Evolutionary conservation across 306 rosid genomes (phyloP).

Genomic region (Cucurbita ficifolia): DNA sequence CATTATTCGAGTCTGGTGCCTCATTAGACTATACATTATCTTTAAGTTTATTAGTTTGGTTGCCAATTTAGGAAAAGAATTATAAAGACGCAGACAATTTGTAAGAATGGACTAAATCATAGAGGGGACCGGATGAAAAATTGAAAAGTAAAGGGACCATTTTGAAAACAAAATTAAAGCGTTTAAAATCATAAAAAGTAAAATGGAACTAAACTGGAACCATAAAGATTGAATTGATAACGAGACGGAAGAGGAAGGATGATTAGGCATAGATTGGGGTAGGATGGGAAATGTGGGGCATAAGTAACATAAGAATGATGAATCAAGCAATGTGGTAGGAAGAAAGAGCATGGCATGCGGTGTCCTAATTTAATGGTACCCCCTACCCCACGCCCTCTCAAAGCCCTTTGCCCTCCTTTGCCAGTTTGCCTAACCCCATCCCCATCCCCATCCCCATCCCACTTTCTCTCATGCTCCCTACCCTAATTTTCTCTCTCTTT

Average conservation of each 20-base stretch:
- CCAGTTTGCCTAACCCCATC: background rate
- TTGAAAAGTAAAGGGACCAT: too few species aligned
- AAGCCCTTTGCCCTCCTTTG: background rate
- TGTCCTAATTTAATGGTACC: background rate
- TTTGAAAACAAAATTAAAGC: too few species aligned
- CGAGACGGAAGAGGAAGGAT: background rate
- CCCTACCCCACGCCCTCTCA: background rate
- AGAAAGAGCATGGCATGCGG: background rate
- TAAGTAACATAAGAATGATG: constrained; percentile 4
- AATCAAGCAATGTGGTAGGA: background rate
- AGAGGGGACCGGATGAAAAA: background rate
- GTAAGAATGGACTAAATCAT: background rate
- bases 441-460: background rate
- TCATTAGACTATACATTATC: too few species aligned
- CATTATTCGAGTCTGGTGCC: too few species aligned
- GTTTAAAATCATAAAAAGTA: too few species aligned
- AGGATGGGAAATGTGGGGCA: background rate
- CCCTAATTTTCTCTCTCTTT: too few species aligned
- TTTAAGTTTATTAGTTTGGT: too few species aligned
- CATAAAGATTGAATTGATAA: too few species aligned
- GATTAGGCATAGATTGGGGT: background rate
- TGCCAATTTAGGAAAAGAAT: too few species aligned
- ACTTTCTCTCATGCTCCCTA: too few species aligned
- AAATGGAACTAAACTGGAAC: background rate
- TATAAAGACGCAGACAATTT: background rate